Base-by-base conservation (phyloP, 23 red algal species). In the Gracilaria domingensis region DNA sequence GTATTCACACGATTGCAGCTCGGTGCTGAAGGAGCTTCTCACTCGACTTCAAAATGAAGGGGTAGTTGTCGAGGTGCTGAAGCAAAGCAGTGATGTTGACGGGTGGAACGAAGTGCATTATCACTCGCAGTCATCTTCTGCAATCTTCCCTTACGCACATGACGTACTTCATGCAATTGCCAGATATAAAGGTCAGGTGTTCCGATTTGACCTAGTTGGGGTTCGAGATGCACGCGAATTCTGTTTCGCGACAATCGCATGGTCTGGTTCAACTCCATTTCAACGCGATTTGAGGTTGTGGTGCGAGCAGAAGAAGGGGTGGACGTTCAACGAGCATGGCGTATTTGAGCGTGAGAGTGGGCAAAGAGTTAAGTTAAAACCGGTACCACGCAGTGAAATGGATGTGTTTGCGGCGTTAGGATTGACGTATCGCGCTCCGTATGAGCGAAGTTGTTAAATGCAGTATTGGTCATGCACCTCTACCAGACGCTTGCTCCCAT, bases 321-420 rank as follows among this genome's bases (percentile, higher is more conserved):
- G 89, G 89, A 84, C 66, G 34, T 84, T 92, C 58, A 92, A 92
- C 79, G 67, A 83, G 30, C 89, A 92, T 44, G 89, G 89, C n/a
- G 56, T 92, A 9, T 92, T 92, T 58, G 89, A 84, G 16, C 89
- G 89, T 42, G 40, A 59, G 0, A 62, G 34, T n/a, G 79, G 89
- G 17, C 45, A 84, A 32, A 21, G 77, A 4, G 53, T 92, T 32
- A 39, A 73, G 40, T 47, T 92, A 35, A 75, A 42, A 30, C 66
- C 80, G 4, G 67, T 18, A 48, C 80, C 79, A 36, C 55, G 48
- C 4, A 83, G 54, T 24, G 89, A 92, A 37, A 67, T 74, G 59
- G 89, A 92, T 45, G 65, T 92, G 57, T 92, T 92, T 76, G 89
- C 77, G 25, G 89, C 80, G 37, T 34, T 92, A 24, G 89, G 79